Evolutionary conservation across 441 rosid genomes (phyloP).

Genomic region (Gossypium lobatum): DNA sequence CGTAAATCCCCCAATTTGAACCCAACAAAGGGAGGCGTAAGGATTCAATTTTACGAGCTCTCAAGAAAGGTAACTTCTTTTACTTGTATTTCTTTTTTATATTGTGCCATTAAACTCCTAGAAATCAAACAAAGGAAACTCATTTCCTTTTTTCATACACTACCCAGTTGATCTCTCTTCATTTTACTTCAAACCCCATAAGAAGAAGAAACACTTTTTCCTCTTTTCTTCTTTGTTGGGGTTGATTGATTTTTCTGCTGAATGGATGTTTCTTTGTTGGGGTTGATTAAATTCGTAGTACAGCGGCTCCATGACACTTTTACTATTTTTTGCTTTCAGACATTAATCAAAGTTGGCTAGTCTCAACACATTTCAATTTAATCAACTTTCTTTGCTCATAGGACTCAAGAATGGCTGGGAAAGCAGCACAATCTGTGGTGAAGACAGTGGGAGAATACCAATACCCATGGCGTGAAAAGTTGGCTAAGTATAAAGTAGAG

Average conservation of each 20-base stretch:
- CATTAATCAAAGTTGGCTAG: too few relatives aligned
- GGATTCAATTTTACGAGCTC: not conserved
- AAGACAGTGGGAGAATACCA: not conserved
- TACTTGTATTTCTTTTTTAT: not conserved
- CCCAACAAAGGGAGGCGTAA: not conserved
- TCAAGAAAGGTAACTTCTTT: not conserved
- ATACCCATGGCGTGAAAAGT: not conserved
- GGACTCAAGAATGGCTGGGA: not conserved
- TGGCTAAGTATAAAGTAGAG: not conserved
- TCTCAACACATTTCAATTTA: too few relatives aligned
- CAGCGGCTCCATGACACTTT: too few relatives aligned
- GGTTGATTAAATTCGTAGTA: not conserved
- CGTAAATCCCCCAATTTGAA: constrained; percentile 2
- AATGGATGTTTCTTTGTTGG: not conserved
- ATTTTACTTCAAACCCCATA: not conserved
- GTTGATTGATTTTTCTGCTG: not conserved
- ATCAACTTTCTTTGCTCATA: too few relatives aligned
- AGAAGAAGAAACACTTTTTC: not conserved
- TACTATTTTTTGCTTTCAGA: too few relatives aligned
- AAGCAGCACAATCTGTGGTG: not conserved
- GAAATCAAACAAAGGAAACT: not conserved
- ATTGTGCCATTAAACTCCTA: not conserved
- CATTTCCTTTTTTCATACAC: not conserved
- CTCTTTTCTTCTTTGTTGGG: not conserved
- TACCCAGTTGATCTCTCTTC: not conserved